phyloP scores from a whole-genome alignment of 768 basidiomycete genomes.

The Nidularia pulvinata region DNA sequence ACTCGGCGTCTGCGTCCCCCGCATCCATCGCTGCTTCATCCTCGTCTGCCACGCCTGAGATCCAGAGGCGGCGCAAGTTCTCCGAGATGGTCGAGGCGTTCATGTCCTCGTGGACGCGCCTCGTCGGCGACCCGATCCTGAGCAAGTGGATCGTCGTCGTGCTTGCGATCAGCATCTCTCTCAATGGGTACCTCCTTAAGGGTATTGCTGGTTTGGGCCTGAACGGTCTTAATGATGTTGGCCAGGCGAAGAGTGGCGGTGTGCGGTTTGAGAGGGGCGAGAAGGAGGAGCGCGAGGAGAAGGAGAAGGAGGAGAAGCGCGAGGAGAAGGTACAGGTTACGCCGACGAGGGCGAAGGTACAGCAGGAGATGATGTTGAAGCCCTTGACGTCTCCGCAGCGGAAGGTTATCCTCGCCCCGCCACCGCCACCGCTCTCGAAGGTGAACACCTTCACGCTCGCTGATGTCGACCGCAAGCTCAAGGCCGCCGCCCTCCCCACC shows the following conservation, averaged over 20 bases:
- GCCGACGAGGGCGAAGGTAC: neutral
- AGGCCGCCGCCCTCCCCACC: constrained; percentile 16
- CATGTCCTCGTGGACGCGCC: constrained; percentile 87
- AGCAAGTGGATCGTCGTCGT: constrained; percentile 94
- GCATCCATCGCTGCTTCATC: neutral
- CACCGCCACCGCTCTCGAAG: constrained; percentile 10
- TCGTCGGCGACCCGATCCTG: constrained; percentile 93
- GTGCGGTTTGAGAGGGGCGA: constrained; percentile 24
- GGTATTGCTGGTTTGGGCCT: constrained; percentile 53
- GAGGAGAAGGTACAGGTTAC: constrained; percentile 4
- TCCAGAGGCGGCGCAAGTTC: constrained; percentile 17
- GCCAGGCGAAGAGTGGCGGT: constrained; percentile 15
- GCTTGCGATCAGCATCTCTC: constrained; percentile 80
- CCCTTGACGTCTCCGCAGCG: neutral
- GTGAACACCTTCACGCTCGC: constrained; percentile 49
- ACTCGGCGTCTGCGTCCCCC: neutral
- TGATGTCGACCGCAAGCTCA: constrained; percentile 53
- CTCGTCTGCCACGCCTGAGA: constrained; percentile 5
- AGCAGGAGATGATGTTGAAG: neutral
- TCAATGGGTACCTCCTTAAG: constrained; percentile 94
- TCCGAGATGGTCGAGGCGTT: constrained; percentile 75
- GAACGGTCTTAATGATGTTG: constrained; percentile 16
- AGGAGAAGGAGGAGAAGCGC: constrained; percentile 1
- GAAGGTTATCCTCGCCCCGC: neutral
- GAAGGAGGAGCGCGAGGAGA: constrained; percentile 10